Evolutionary conservation across 2,329 filamentous ascomycete species (phyloP), one percentile per base, ranked within the genome.

Genomic region (Trematosphaeria pertusa): DNA sequence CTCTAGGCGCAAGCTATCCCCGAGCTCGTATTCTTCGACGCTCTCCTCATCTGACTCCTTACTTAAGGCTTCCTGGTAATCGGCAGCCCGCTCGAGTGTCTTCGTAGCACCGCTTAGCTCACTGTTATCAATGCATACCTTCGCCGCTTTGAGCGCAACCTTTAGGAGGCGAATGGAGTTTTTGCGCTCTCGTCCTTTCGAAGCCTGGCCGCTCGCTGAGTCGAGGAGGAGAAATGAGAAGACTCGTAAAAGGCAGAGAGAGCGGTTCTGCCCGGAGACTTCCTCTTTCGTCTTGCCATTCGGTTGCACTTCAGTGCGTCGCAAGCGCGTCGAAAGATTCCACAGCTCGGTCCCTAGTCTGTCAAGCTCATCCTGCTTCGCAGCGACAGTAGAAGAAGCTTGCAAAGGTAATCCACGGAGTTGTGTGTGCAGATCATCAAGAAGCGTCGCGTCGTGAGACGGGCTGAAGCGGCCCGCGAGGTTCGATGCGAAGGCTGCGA

Each of bases 191-290:
- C 44, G 47, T 6, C 45, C 37, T 38, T 64, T 65, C 8, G 48
- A 43, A 10, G 43, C 44, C 15, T 60, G 58, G 11, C 50, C 42
- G n/a, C 56, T 56, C 19, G 60, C 64, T 2, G 64, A 74, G 33
- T 87, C 83, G 11, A 96, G 74, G 45, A 93, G 70, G 11, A 86
- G 72, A 60, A 89, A 91, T 0, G 88, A 81, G 57, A 92, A 80
- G 4, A 76, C 72, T 30, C 80, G 78, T 4, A 80, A 70, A 65
- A 71, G 49, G 37, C 59, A 54, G 2, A 71, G 17, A 32, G 40
- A 48, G 37, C 43, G 47, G 36, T 50, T 58, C 33, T 19, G 61
- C 46, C 50, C 68, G 6, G 42, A 31, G 1, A 35, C 37, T 12
- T 65, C 56, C 4, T 67, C 61, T 39, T 76, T 63, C 6, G 74